These are phyloP conservation scores for Emericellopsis atlantica DNA, from an alignment of 2,329 filamentous ascomycete genomes.

Conservation along the genomic window DNA sequence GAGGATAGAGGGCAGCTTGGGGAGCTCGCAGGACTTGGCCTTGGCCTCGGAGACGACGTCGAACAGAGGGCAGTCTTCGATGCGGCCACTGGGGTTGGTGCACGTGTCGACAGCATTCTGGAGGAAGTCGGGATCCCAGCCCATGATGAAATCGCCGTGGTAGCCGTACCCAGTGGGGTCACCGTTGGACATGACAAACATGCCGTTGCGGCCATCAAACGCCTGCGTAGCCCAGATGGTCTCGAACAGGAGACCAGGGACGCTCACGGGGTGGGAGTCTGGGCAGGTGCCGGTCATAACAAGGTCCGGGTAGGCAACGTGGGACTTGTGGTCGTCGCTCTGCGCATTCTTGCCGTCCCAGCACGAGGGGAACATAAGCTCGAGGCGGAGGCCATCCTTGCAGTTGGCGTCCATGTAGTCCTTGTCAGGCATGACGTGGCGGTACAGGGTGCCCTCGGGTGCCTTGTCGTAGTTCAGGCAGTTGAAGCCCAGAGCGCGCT, in stretches of 20 bases:
- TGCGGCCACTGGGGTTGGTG: slow-evolving; percentile 55
- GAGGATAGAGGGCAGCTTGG: slow-evolving; percentile 40
- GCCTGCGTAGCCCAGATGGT: slow-evolving; percentile 67
- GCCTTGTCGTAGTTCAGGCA: slow-evolving; percentile 66
- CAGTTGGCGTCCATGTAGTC: slow-evolving; percentile 70
- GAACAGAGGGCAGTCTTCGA: slow-evolving; percentile 68
- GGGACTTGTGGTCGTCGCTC: slow-evolving; percentile 41
- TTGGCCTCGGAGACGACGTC: slow-evolving; percentile 50
- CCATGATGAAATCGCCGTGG: slow-evolving; percentile 70
- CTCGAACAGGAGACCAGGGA: slow-evolving; percentile 73
- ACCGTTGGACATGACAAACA: slow-evolving; percentile 67
- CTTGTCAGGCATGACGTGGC: slow-evolving; percentile 75
- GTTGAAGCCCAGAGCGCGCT: slow-evolving; percentile 89
- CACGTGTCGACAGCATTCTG: slow-evolving; percentile 63
- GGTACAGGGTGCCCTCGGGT: slow-evolving; percentile 64
- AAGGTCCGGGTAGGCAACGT: slow-evolving; percentile 67
- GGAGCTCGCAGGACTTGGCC: slow-evolving; percentile 47
- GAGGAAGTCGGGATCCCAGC: slow-evolving; percentile 60
- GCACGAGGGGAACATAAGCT: slow-evolving; percentile 82
- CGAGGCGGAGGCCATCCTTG: slow-evolving; percentile 66
- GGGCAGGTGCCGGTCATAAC: slow-evolving; percentile 72
- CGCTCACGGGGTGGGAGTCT: slow-evolving; percentile 48
- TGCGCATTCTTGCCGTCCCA: slow-evolving; percentile 60
- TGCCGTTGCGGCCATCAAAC: slow-evolving; percentile 49
- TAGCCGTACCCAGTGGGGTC: slow-evolving; percentile 67